Base-by-base conservation (phyloP, 2,329 filamentous ascomycete genomes). In the Drechslerella coelobrocha region DNA sequence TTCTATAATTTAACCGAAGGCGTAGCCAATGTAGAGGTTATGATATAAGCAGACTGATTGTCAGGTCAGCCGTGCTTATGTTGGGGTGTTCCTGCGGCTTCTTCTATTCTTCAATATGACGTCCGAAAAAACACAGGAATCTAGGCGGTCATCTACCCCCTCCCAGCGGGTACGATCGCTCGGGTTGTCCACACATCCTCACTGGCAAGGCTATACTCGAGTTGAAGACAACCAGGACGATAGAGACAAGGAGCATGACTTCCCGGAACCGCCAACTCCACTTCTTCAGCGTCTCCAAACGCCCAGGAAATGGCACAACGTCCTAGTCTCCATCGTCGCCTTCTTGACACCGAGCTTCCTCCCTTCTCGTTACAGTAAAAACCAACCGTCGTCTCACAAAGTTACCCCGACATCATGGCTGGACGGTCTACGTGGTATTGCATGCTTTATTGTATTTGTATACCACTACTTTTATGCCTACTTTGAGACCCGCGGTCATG, bases 341-440 rank as follows among this genome's bases (percentile, higher is more conserved):
- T 61, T 68, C 45, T 24, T 68, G 4, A 17, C 61, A 17, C 63
- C 63, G 12, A 68, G 51, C 37, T 68, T 61, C 12, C 27, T 68
- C 37, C 55, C 62, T n/a, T 48, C 51, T 31, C 48, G 55, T 9
- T 61, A 68, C 48, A 10, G 17, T 14, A 10, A n/a, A 14, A 39
- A 5, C 4, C 61, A 61, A 9, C 31, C n/a, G 27, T 34, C 56
- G n/a, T 56, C 26, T n/a, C 34, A 56, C 24, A 56, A 29, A 26
- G 17, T 61, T 24, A 56, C 37, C 9, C 55, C 63, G 6, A 68
- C 63, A 37, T 61, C 63, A 51, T 68, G 63, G 63, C 63, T 68
- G n/a, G 63, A 68, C 14, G 63, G 63, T 23, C 51, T 68, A 12
- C 63, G 63, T 12, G 63, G 63, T 2, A 39, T 68, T 21, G 63